Conservation (phyloP, 179 eudicot species). For the Drosera spatulata region DNA sequence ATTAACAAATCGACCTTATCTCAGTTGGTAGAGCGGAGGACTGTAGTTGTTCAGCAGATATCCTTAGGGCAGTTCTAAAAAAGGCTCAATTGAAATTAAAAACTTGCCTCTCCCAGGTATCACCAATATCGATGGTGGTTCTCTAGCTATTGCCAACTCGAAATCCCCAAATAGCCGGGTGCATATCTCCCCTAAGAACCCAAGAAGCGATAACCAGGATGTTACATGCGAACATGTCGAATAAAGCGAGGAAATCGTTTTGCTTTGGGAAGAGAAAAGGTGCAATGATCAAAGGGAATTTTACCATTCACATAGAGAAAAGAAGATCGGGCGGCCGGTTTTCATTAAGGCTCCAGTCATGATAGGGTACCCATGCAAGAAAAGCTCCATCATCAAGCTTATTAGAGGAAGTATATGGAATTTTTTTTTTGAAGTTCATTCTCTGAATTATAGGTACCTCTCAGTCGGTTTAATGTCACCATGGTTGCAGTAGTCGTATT, state of each 20-base stretch:
- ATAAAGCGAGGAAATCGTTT: too few relatives aligned
- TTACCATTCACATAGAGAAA: constrained; percentile 94
- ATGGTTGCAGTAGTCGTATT: constrained; percentile 77
- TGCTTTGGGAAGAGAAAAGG: too few relatives aligned
- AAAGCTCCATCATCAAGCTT: neutral
- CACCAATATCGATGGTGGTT: constrained; percentile 67
- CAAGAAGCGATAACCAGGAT: too few relatives aligned
- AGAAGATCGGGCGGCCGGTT: constrained; percentile 68
- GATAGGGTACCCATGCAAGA: constrained; percentile 47
- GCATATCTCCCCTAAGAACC: constrained; percentile 74
- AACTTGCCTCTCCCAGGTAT: constrained; percentile 65
- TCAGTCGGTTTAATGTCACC: constrained; percentile 52
- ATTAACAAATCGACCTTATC: neutral
- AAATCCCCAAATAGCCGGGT: constrained; percentile 78
- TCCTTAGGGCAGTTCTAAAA: too few relatives aligned
- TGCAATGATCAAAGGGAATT: too few relatives aligned
- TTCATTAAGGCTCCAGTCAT: constrained; percentile 87
- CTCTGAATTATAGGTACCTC: constrained; percentile 44
- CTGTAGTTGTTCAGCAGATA: too few relatives aligned
- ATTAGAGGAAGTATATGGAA: neutral
- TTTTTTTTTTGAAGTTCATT: neutral
- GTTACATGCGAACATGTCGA: too few relatives aligned
- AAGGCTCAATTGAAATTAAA: too few relatives aligned
- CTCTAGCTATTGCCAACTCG: constrained; percentile 87
- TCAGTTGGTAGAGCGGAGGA: neutral